Conservation (phyloP, 495 filamentous ascomycete species). For the Apiosordaria backusii region DNA sequence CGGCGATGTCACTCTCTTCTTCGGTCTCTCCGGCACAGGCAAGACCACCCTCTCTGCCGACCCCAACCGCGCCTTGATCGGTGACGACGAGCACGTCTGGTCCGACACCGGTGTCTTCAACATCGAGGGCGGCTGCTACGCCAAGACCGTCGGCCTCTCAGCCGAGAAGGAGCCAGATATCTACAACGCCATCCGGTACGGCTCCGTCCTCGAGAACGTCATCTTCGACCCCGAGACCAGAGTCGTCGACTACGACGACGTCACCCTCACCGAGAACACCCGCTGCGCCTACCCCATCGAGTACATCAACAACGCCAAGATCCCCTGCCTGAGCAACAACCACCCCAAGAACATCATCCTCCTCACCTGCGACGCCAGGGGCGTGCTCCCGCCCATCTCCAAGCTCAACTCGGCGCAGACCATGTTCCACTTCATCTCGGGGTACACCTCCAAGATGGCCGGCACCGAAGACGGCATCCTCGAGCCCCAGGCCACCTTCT, state of each 20-base stretch:
- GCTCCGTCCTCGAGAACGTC: conserved; percentile 96
- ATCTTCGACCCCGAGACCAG: conserved; percentile 91
- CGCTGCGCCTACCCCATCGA: conserved; percentile 98
- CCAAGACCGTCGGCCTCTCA: conserved; percentile 96
- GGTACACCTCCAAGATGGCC: conserved; percentile 99
- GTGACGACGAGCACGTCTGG: conserved; percentile 99
- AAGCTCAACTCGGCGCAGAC: conserved; percentile 94
- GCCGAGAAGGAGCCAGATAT: conserved; percentile 99
- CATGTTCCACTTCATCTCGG: conserved; percentile 99
- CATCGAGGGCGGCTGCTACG: conserved; percentile 99
- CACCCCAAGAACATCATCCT: conserved; percentile 98
- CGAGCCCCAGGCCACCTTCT: conserved; percentile 98
- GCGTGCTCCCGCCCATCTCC: conserved; percentile 95
- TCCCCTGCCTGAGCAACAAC: conserved; percentile 80
- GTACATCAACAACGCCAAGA: conserved; percentile 98
- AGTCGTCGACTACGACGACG: conserved; percentile 90
- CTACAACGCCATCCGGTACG: conserved; percentile 92
- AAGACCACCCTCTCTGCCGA: conserved; percentile 98
- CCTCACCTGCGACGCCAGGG: conserved; percentile 94
- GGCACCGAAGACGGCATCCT: conserved; percentile 95
- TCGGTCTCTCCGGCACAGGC: conserved; percentile 96
- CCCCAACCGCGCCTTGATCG: conserved; percentile 91
- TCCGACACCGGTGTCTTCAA: conserved; percentile 96
- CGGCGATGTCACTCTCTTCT: conserved; percentile 97
- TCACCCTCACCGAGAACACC: conserved; percentile 95